Evolutionary conservation across 139 green algal genomes (phyloP).

Genomic region (Chlamydomonas eustigma): DNA sequence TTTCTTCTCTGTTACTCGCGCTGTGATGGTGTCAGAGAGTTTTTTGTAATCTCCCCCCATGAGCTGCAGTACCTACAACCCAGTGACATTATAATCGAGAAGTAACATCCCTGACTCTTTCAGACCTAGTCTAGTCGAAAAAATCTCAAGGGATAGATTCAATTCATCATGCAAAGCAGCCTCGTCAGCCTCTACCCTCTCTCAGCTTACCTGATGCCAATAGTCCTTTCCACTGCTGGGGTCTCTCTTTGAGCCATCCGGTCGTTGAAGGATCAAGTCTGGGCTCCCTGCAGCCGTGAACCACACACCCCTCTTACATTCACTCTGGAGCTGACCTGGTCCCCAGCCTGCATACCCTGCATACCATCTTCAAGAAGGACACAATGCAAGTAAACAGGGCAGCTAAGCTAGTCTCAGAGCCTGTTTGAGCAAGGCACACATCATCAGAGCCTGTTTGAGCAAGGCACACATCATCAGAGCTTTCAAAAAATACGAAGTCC

Average conservation of each 20-base stretch:
- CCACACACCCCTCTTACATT: constrained; percentile 74
- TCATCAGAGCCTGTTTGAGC: too few species aligned
- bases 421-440: too few species aligned
- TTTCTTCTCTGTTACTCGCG: too few species aligned
- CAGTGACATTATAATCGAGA: background rate
- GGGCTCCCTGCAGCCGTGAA: constrained; percentile 55
- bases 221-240: constrained; percentile 17
- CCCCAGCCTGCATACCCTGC: constrained; percentile 67
- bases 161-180: too few species aligned
- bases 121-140: too few species aligned
- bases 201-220: constrained; percentile 9
- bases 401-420: background rate
- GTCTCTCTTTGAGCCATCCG: constrained; percentile 7
- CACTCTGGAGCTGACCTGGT: constrained; percentile 70
- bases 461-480: too few species aligned
- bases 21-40: background rate
- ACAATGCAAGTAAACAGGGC: background rate
- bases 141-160: too few species aligned
- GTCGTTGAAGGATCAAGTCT: constrained; percentile 51
- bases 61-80: constrained; percentile 13
- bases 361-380: constrained; percentile 41
- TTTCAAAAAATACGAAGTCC: too few species aligned
- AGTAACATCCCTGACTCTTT: too few species aligned
- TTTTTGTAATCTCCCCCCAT: constrained; percentile 14
- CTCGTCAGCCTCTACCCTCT: too few species aligned